Evolutionary conservation across 306 rosid species (phyloP), one percentile per base, ranked within the genome.

Genomic region (Trifolium subterraneum): DNA sequence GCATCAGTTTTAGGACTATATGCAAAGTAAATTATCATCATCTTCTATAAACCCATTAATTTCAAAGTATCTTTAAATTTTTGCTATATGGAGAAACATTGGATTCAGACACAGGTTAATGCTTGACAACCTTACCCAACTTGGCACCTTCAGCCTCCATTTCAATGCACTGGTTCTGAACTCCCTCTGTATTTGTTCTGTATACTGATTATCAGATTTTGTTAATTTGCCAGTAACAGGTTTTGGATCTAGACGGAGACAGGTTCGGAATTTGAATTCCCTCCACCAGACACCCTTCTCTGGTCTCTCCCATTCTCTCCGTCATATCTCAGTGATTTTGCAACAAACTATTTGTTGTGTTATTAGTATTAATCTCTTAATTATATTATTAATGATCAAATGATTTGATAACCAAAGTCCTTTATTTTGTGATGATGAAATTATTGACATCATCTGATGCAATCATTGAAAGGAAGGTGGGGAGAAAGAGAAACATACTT

Each of bases 21-120:
- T 8, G 25, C 16, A 63, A 29, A 64, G 25, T 10, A 60, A 71
- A 56, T 18, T 41, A 31, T 56, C n/a, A 0, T 64, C 22, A 47
- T 68, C 41, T 22, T 52, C 67, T n/a, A 4, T 35, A 35, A 50
- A 3, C 5, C n/a, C 65, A 71, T 38, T 12, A 39, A 20, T 54
- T 33, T 52, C 62, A 20, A 35, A 18, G 19, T 36, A 70, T 35
- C 44, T 27, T 45, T 42, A 29, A 15, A 11, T 42, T 72, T 61
- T 44, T n/a, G 25, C 31, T 29, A 44, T 29, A 47, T 63, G 39
- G 64, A 36, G 52, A 23, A 48, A 33, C 27, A 23, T 45, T 65
- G 65, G 35, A 19, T 56, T 68, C 41, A 59, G 39, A 65, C 15
- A 14, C 41, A 50, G 66, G 73, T 38, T 50, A n/a, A 36, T 10